Evolutionary conservation across 192 early-diverging fungal species (phyloP).

Genomic region (Backusella psychrophila): DNA sequence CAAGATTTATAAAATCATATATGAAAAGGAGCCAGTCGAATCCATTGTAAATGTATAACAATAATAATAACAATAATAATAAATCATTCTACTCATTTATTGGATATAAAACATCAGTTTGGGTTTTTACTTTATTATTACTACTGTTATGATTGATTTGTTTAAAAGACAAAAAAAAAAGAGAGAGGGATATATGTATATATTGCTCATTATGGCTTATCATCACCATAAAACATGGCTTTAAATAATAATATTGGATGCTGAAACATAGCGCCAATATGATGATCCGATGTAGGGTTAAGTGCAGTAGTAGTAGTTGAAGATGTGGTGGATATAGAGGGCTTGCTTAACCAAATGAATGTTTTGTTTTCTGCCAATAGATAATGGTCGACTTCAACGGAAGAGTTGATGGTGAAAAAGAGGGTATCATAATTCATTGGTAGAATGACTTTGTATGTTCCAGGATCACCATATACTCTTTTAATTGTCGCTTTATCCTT

Average conservation of each 20-base stretch:
- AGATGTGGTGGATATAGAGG: background rate
- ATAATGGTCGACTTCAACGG: background rate
- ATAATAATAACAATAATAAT: background rate
- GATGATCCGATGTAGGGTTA: background rate
- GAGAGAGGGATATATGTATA: background rate
- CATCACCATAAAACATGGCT: background rate
- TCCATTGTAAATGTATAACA: slow-evolving; percentile 17
- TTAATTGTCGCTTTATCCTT: background rate
- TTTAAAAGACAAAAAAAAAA: background rate
- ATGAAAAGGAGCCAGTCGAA: slow-evolving; percentile 48
- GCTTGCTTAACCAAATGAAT: background rate
- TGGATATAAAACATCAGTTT: no score
- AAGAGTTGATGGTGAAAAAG: background rate
- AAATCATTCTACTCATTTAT: no score
- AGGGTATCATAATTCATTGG: background rate
- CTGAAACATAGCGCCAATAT: background rate
- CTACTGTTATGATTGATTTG: no score
- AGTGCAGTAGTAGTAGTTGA: no score
- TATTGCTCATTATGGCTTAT: background rate
- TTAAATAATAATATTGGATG: background rate
- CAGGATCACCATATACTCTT: background rate
- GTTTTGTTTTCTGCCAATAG: background rate
- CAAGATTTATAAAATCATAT: slow-evolving; percentile 87
- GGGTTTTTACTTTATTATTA: no score
- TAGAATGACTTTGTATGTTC: background rate